Conservation (phyloP, 371 early-diverging fungal genomes). For the Mortierella sp. region DNA sequence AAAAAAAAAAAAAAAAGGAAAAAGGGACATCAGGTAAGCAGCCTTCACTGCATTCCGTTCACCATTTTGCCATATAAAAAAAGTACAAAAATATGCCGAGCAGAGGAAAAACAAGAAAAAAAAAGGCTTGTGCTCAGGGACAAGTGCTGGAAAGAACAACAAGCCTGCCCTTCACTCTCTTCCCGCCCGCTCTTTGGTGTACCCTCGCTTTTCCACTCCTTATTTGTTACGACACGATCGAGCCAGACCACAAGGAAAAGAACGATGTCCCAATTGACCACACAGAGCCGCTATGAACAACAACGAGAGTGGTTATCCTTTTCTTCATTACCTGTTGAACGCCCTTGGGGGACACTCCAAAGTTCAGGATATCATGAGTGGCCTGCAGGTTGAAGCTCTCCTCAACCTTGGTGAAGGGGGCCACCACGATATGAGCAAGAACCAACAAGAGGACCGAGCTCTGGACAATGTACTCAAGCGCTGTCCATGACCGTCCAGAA, state of each 20-base stretch:
- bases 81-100: neutral
- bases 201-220: neutral
- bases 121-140: conserved; percentile 11
- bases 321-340: conserved; percentile 48
- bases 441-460: conserved; percentile 57
- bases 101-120: neutral
- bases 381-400: conserved; percentile 97
- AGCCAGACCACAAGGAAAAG: neutral
- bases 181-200: neutral
- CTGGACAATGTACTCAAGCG: conserved; percentile 12
- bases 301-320: neutral
- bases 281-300: neutral
- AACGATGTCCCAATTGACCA: neutral
- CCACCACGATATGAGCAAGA: conserved; percentile 59
- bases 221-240: neutral
- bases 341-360: conserved; percentile 48
- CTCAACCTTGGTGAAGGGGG: conserved; percentile 95
- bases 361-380: conserved; percentile 85
- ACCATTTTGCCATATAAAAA: neutral
- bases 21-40: conserved; percentile 5
- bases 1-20: conserved; percentile 1
- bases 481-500: conserved; percentile 1
- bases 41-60: neutral
- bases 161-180: neutral
- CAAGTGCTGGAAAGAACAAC: neutral